Conservation (phyloP, 345 rosid species). For the Melaleuca alternifolia region DNA sequence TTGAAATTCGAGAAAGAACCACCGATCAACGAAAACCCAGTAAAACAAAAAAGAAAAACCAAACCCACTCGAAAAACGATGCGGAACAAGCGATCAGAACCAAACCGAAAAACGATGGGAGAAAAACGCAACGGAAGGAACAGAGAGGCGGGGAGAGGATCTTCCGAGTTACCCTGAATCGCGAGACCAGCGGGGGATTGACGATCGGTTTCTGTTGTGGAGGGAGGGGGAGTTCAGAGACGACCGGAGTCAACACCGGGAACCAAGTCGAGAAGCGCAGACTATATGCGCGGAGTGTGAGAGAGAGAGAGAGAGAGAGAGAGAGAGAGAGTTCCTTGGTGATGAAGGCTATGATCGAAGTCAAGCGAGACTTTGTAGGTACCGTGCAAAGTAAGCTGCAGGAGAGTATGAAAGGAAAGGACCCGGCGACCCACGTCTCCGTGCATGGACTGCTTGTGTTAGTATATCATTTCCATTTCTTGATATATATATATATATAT, state of each 20-base stretch:
- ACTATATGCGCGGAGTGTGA: neutral
- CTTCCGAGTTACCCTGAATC: neutral
- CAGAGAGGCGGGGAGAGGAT: neutral
- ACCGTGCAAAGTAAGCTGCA: neutral
- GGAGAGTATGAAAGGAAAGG: neutral
- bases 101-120: neutral
- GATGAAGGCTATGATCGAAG: neutral
- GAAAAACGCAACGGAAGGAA: neutral
- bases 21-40: neutral
- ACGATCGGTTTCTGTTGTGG: neutral
- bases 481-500: no score
- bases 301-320: neutral
- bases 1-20: neutral
- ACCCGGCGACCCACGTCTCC: neutral
- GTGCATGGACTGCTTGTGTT: neutral
- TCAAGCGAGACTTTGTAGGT: neutral
- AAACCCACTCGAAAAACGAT: neutral
- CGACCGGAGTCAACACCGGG: neutral
- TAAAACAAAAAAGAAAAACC: neutral
- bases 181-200: neutral
- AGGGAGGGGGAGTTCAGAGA: neutral
- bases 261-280: neutral
- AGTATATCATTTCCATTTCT: neutral
- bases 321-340: neutral
- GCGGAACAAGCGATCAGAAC: neutral